Evolutionary conservation across 2,329 filamentous ascomycete species (phyloP).

Genomic region (Niveomyces coronatus): DNA sequence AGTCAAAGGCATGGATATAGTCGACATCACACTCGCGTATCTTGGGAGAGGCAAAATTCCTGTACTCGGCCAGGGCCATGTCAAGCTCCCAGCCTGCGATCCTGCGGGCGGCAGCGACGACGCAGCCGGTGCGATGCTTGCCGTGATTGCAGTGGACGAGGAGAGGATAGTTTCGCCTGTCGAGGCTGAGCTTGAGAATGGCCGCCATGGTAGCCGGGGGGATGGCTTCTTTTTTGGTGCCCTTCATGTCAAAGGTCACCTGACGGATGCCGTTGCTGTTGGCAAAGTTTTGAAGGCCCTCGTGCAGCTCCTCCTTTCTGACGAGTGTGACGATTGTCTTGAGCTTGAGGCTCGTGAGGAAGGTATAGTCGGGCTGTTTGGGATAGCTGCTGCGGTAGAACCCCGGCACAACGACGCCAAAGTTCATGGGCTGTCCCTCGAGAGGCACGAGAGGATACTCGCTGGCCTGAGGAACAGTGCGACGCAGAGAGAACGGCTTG

Average conservation of each 20-base stretch:
- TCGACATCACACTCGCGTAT: conserved; percentile 48
- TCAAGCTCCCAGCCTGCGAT: conserved; percentile 55
- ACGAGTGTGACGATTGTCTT: conserved; percentile 70
- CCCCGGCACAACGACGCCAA: conserved; percentile 61
- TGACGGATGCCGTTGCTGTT: conserved; percentile 58
- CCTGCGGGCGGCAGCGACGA: conserved; percentile 71
- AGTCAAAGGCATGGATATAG: conserved; percentile 44
- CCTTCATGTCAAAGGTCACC: conserved; percentile 64
- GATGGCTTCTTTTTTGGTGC: conserved; percentile 77
- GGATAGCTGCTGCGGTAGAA: conserved; percentile 82
- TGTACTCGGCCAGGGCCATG: conserved; percentile 63
- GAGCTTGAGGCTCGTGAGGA: conserved; percentile 55
- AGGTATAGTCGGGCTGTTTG: conserved; percentile 56
- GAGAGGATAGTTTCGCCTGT: conserved; percentile 66
- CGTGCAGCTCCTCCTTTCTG: conserved; percentile 45
- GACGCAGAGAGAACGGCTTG: not conserved
- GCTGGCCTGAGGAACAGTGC: conserved; percentile 2
- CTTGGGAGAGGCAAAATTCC: conserved; percentile 51
- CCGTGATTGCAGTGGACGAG: conserved; percentile 92
- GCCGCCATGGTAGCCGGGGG: conserved; percentile 55
- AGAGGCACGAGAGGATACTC: conserved; percentile 15
- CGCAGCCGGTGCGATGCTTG: conserved; percentile 85
- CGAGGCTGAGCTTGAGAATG: conserved; percentile 61
- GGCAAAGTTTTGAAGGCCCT: conserved; percentile 52
- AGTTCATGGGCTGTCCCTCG: conserved; percentile 52